phyloP scores from a whole-genome alignment of 2,329 filamentous ascomycete genomes.

The Chaetomiaceae sp. region DNA sequence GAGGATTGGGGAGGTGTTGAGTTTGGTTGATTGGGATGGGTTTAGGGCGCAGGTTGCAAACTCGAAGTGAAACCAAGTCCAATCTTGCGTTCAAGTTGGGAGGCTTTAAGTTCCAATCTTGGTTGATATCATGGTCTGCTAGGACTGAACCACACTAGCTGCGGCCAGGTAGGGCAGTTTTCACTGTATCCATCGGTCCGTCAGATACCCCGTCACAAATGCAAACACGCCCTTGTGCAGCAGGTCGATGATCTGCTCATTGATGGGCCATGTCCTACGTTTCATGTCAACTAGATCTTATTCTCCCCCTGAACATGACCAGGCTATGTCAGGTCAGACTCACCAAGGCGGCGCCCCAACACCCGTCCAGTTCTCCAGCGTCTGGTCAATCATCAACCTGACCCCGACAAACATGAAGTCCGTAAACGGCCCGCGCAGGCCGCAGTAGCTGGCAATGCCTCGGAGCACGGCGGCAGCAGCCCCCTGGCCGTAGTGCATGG shows the following conservation, averaged over 20 bases:
- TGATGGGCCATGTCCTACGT: slow-evolving; percentile 21
- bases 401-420: slow-evolving; percentile 24
- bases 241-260: slow-evolving; percentile 23
- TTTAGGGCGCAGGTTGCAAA: slow-evolving; percentile 18
- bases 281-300: background rate
- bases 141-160: no score
- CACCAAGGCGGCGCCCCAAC: slow-evolving; percentile 22
- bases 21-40: slow-evolving; percentile 23
- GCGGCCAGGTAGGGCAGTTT: background rate
- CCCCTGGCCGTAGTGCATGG: slow-evolving; percentile 26
- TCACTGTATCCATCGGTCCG: slow-evolving; percentile 21
- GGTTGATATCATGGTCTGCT: no score
- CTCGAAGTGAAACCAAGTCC: no score
- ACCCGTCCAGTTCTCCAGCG: slow-evolving; percentile 24
- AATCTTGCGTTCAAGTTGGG: no score
- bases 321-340: background rate
- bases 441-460: slow-evolving; percentile 16
- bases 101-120: no score
- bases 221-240: slow-evolving; percentile 22
- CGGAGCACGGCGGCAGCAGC: slow-evolving; percentile 19
- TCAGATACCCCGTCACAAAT: slow-evolving; percentile 21
- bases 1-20: slow-evolving; percentile 21
- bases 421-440: slow-evolving; percentile 21
- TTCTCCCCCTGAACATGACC: background rate
- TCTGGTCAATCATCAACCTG: slow-evolving; percentile 22